These are phyloP conservation scores for Cairneyella variabilis DNA, from an alignment of 495 filamentous ascomycete species.

Conservation along the genomic window DNA sequence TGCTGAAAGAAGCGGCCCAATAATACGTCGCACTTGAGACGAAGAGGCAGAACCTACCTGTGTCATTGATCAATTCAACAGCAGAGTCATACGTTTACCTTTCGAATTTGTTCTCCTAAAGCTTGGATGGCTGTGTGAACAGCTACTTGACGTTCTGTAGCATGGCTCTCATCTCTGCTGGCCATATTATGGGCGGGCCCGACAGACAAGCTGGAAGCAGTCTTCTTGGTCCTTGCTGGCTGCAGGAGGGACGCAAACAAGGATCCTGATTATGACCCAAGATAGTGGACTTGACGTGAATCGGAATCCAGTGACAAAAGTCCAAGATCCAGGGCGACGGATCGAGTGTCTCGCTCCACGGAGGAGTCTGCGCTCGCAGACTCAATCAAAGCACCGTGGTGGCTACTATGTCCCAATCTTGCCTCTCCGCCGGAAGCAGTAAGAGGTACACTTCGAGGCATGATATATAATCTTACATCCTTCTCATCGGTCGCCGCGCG, in stretches of 20 bases:
- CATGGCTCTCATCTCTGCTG: no score
- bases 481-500: background rate
- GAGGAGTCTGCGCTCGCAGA: background rate
- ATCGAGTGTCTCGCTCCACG: constrained; percentile 2
- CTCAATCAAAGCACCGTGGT: background rate
- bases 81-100: background rate
- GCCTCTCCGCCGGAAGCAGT: background rate
- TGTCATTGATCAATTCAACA: no score
- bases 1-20: background rate
- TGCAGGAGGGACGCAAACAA: constrained; percentile 2
- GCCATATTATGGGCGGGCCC: no score
- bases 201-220: no score
- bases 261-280: background rate
- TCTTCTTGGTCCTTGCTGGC: no score
- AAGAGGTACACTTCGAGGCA: background rate
- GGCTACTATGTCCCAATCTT: no score
- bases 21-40: background rate
- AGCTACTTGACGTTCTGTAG: no score
- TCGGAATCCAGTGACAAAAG: background rate
- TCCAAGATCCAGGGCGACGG: background rate
- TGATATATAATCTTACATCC: no score
- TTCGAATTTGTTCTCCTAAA: background rate
- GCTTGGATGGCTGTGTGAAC: background rate
- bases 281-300: constrained; percentile 3
- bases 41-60: background rate